Percentiles rank a stretch among this genome's conserved stretches.
These are phyloP conservation scores for Candida pseudoviswanathii DNA, from an alignment of 1,139 yeast genomes.

Conservation along the genomic window DNA sequence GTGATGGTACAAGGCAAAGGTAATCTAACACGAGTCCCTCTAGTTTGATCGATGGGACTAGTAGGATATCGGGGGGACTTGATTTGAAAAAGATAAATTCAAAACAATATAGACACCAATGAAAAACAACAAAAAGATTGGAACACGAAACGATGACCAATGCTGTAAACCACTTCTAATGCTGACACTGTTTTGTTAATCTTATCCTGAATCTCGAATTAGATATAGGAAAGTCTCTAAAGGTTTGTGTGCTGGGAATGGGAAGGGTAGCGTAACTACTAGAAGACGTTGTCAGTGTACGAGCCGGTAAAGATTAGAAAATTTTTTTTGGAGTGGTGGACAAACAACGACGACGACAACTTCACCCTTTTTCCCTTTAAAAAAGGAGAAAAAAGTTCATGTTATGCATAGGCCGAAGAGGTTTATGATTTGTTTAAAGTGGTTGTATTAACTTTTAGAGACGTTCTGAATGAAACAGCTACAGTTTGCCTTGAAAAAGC, in stretches of 20 bases:
- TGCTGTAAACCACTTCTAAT: neutral
- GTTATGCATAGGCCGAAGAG: slow-evolving; percentile 7
- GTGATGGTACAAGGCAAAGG: neutral
- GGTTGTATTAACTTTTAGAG: neutral
- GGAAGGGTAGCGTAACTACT: neutral
- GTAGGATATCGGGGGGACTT: neutral
- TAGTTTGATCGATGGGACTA: neutral
- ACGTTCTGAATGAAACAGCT: neutral
- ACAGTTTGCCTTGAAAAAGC: neutral
- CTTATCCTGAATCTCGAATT: neutral
- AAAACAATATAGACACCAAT: neutral
- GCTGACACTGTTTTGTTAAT: neutral
- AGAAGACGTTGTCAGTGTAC: slow-evolving; percentile 1
- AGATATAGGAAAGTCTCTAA: neutral
- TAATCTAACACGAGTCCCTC: neutral
- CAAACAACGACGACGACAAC: slow-evolving; percentile 12
- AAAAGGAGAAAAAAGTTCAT: slow-evolving; percentile 5
- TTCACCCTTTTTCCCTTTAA: slow-evolving; percentile 3
- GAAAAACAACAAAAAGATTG: neutral
- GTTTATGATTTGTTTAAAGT: slow-evolving; percentile 4
- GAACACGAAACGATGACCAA: neutral
- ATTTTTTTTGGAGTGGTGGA: slow-evolving; percentile 5
- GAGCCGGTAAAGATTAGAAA: neutral
- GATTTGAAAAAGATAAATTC: neutral
- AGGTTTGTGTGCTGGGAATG: neutral